phyloP scores from a whole-genome alignment of 305 asterid species.

The Rubia balearica region DNA sequence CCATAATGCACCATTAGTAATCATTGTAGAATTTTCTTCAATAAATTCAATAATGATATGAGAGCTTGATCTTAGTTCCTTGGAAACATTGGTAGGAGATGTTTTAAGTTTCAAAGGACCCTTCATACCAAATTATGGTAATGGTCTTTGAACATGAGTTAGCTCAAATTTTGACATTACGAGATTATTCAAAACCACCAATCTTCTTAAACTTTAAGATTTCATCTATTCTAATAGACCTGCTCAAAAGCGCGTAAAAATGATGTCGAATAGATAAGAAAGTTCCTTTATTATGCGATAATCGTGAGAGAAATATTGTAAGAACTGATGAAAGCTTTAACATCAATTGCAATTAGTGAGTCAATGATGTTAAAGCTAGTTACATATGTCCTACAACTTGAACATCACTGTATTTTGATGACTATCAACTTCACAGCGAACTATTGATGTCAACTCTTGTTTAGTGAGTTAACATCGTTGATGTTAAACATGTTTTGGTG shows the following conservation, averaged over 20 bases:
- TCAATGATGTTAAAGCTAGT: too few relatives aligned
- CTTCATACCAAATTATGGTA: slow-evolving; percentile 87
- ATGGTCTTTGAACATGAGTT: slow-evolving; percentile 79
- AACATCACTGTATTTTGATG: too few relatives aligned
- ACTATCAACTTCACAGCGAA: too few relatives aligned
- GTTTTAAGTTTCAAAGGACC: slow-evolving; percentile 75
- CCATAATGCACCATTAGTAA: slow-evolving; percentile 72
- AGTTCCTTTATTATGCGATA: slow-evolving; percentile 37
- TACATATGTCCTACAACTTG: too few relatives aligned
- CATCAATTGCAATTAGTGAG: too few relatives aligned
- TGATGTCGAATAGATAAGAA: slow-evolving; percentile 80
- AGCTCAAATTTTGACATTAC: slow-evolving; percentile 79
- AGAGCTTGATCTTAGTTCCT: slow-evolving; percentile 77
- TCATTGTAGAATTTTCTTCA: slow-evolving; percentile 60
- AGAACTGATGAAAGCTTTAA: too few relatives aligned
- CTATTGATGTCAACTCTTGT: too few relatives aligned
- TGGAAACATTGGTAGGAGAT: slow-evolving; percentile 64
- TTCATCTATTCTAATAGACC: slow-evolving; percentile 88
- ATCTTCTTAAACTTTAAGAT: slow-evolving; percentile 60
- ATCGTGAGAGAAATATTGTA: too few relatives aligned
- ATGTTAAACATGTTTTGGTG: too few relatives aligned
- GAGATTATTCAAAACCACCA: slow-evolving; percentile 80
- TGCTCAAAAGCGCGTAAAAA: slow-evolving; percentile 68
- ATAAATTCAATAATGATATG: slow-evolving; percentile 64
- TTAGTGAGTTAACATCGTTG: too few relatives aligned